Percentiles rank a stretch among this genome's conserved stretches.
These are phyloP conservation scores for Pseudopyrenochaeta lycopersici DNA, from an alignment of 2,329 filamentous ascomycete genomes.

Conservation along the genomic window DNA sequence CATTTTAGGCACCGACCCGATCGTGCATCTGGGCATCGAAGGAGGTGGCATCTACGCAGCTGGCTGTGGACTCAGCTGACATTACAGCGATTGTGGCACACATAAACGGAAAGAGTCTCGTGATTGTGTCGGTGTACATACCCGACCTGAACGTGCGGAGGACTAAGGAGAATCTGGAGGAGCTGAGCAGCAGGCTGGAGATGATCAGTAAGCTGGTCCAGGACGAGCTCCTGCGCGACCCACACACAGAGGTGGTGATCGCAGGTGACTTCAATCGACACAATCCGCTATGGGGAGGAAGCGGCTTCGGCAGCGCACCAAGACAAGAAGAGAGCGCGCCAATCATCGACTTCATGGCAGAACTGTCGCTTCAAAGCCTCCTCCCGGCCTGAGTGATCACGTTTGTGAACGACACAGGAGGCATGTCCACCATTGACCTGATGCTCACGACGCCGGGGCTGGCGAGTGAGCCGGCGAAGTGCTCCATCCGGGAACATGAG, in stretches of 20 bases:
- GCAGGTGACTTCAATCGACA: conserved; percentile 20
- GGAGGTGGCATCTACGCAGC: conserved; percentile 8
- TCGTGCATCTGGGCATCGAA: conserved; percentile 7
- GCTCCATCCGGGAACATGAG: conserved; percentile 11
- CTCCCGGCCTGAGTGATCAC: conserved; percentile 10
- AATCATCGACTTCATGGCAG: conserved; percentile 23
- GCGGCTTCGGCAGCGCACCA: conserved; percentile 2
- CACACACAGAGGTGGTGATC: conserved; percentile 12
- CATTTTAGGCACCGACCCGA: conserved; percentile 1
- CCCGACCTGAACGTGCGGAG: conserved; percentile 4
- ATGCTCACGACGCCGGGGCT: conserved; percentile 13
- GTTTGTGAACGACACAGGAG: background rate
- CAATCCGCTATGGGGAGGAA: conserved; percentile 19
- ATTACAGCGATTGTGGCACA: conserved; percentile 7
- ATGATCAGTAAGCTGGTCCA: conserved; percentile 12
- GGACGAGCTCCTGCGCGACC: conserved; percentile 7
- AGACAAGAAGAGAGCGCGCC: conserved; percentile 16
- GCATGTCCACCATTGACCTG: conserved; percentile 16
- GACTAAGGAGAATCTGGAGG: conserved; percentile 8
- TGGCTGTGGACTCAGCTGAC: conserved; percentile 13
- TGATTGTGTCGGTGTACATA: conserved; percentile 15
- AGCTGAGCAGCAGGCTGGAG: conserved; percentile 11
- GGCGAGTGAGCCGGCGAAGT: conserved; percentile 9
- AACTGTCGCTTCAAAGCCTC: conserved; percentile 20
- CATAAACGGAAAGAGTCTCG: conserved; percentile 5